These are phyloP conservation scores for Solanum piurae DNA, from an alignment of 257 asterid species.

Conservation along the genomic window DNA sequence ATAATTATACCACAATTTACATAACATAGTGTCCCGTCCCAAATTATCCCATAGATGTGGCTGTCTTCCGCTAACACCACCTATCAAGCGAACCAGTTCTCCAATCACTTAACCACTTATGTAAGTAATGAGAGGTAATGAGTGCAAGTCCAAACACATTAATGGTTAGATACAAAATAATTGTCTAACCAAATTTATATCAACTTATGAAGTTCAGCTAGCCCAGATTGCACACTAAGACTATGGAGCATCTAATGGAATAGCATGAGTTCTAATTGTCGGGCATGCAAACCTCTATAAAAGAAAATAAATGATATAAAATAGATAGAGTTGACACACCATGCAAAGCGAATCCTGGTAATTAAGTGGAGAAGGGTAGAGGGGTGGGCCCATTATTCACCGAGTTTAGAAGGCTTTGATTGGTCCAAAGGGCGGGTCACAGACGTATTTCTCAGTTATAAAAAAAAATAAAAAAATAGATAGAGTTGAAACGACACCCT, in stretches of 20 bases:
- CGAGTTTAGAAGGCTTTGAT: too few relatives aligned
- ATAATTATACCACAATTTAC: not conserved
- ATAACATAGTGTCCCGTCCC: not conserved
- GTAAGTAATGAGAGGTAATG: not conserved
- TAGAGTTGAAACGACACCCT: not conserved
- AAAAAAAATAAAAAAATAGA: not conserved
- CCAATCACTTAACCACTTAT: not conserved
- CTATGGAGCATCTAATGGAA: not conserved
- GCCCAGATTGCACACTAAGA: not conserved
- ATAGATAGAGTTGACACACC: not conserved
- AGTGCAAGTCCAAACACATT: not conserved
- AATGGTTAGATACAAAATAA: not conserved
- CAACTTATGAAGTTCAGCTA: not conserved
- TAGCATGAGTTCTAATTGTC: not conserved
- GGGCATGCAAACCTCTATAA: not conserved
- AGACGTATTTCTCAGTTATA: too few relatives aligned
- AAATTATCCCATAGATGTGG: not conserved
- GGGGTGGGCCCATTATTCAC: too few relatives aligned
- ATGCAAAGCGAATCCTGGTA: too few relatives aligned
- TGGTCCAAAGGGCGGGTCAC: too few relatives aligned
- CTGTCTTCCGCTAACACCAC: not conserved
- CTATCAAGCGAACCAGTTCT: not conserved
- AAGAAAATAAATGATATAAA: not conserved
- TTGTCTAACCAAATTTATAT: not conserved
- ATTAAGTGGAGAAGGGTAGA: too few relatives aligned